A percentile compares a stretch with the other conserved stretches of the same genome.
Evolutionary conservation across 2,329 filamentous ascomycete species (phyloP).

Genomic region (Pseudogymnoascus sp.): DNA sequence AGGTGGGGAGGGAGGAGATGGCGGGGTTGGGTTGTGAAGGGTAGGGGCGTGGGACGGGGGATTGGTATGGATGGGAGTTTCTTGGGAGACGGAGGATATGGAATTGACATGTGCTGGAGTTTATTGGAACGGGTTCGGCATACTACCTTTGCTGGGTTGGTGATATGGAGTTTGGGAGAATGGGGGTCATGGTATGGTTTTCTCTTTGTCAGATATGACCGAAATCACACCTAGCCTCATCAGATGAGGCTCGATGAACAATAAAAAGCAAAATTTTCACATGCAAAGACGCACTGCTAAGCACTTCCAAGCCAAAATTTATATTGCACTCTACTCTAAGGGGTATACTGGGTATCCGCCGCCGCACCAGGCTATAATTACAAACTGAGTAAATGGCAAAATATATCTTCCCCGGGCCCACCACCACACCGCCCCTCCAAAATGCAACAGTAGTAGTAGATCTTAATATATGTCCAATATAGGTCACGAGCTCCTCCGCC

Average conservation of each 20-base stretch:
- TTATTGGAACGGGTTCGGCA: background rate
- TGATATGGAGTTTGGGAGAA: background rate
- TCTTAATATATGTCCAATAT: background rate
- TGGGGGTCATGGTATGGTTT: background rate
- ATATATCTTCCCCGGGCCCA: background rate
- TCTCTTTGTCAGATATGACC: background rate
- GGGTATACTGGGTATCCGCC: slow-evolving; percentile 6
- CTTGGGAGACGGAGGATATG: background rate
- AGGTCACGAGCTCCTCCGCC: background rate
- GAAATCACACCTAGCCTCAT: background rate
- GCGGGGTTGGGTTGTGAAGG: slow-evolving; percentile 52
- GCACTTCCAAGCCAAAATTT: background rate
- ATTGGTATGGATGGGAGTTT: slow-evolving; percentile 2
- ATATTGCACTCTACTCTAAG: slow-evolving; percentile 5
- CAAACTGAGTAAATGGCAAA: slow-evolving; percentile 8
- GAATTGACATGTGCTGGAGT: background rate
- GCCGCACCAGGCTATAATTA: background rate
- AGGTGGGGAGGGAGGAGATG: slow-evolving; percentile 57
- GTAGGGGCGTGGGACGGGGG: slow-evolving; percentile 1
- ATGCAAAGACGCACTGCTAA: background rate
- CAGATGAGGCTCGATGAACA: background rate
- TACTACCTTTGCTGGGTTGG: background rate
- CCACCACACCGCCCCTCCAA: background rate
- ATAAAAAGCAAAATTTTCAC: background rate
- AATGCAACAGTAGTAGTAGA: background rate